Evolutionary conservation across 2,329 filamentous ascomycete species (phyloP).

Genomic region (Pseudogymnoascus sp.): DNA sequence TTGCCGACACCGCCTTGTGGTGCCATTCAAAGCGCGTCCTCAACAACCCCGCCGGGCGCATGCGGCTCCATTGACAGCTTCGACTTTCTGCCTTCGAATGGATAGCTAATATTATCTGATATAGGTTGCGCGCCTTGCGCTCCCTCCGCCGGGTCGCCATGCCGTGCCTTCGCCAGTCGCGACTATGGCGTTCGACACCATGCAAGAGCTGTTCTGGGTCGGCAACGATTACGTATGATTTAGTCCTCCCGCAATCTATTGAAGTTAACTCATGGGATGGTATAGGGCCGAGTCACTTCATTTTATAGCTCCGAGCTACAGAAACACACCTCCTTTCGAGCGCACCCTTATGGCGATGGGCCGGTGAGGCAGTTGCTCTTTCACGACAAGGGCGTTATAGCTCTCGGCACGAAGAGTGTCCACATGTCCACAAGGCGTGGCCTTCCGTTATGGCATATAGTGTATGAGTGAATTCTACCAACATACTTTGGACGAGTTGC

Average conservation of each 20-base stretch:
- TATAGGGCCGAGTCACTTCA: conserved; percentile 76
- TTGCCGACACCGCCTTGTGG: conserved; percentile 12
- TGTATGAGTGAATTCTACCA: conserved; percentile 37
- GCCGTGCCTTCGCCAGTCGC: conserved; percentile 64
- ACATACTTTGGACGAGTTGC: conserved; percentile 10
- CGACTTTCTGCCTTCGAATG: neutral
- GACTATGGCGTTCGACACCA: conserved; percentile 80
- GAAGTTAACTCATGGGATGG: conserved; percentile 4
- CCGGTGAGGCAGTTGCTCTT: conserved; percentile 82
- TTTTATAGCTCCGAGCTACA: conserved; percentile 82
- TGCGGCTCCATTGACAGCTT: conserved; percentile 17
- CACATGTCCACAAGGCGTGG: conserved; percentile 85
- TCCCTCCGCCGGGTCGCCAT: conserved; percentile 69
- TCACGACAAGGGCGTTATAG: conserved; percentile 83
- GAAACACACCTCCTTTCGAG: conserved; percentile 83
- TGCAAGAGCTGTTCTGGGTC: conserved; percentile 85
- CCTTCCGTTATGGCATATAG: conserved; percentile 80
- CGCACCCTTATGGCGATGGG: conserved; percentile 66
- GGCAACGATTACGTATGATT: conserved; percentile 77
- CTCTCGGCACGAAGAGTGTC: conserved; percentile 72
- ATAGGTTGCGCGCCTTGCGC: conserved; percentile 72
- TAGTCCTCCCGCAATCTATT: conserved; percentile 9
- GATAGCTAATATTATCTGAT: conserved; percentile 23
- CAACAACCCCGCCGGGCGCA: conserved; percentile 18
- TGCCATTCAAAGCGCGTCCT: conserved; percentile 16